These are phyloP conservation scores for Phytopythium oedochilum DNA, from an alignment of 352 stramenopile species.

Conservation along the genomic window DNA sequence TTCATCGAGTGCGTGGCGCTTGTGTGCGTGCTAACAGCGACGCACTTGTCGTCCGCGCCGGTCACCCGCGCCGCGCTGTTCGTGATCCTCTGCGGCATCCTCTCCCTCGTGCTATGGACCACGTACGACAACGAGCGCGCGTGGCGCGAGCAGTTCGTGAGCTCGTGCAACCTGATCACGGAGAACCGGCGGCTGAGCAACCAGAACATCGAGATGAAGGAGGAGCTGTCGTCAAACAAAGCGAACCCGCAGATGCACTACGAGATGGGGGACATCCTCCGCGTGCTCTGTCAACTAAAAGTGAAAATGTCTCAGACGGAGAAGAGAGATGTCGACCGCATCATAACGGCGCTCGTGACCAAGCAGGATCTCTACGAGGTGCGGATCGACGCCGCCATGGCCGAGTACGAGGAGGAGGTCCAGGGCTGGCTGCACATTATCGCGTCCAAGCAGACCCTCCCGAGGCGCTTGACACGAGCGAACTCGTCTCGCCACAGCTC, in stretches of 20 bases:
- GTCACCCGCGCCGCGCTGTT: conserved; percentile 16
- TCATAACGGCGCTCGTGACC: conserved; percentile 61
- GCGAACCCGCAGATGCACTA: conserved; percentile 65
- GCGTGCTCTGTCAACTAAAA: conserved; percentile 68
- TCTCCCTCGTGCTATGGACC: conserved; percentile 27
- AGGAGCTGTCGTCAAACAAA: conserved; percentile 47
- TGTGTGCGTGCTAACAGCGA: conserved; percentile 18
- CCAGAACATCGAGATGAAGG: conserved; percentile 65
- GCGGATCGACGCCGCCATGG: conserved; percentile 40
- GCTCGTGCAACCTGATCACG: conserved; percentile 42
- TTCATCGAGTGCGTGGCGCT: conserved; percentile 32
- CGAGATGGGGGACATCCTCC: conserved; percentile 68
- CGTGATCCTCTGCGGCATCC: conserved; percentile 26
- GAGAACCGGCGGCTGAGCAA: conserved; percentile 57
- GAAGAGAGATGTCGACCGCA: conserved; percentile 57
- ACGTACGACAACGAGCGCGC: conserved; percentile 43
- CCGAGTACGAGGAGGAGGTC: conserved; percentile 62
- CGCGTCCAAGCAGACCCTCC: conserved; percentile 31
- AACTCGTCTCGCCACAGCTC: conserved; percentile 3
- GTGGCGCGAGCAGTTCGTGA: conserved; percentile 45
- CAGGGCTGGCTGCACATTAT: conserved; percentile 74
- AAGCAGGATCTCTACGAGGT: conserved; percentile 67
- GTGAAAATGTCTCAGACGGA: conserved; percentile 48
- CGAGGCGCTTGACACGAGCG: not conserved
- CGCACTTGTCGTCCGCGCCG: conserved; percentile 15